phyloP scores from a whole-genome alignment of 345 rosid species.

The Populus pruinosa region DNA sequence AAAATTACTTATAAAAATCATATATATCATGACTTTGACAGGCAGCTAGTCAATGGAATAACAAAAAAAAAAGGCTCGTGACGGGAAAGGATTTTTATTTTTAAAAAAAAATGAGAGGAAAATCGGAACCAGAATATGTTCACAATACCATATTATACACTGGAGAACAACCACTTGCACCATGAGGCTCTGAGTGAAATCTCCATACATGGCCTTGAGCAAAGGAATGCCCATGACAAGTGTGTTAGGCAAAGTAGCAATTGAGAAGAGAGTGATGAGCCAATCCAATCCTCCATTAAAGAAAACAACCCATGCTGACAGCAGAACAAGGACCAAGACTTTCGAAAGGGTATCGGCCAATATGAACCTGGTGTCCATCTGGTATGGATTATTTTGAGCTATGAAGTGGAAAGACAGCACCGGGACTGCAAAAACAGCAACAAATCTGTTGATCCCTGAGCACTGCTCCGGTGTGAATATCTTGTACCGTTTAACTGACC shows the following conservation, averaged over 20 bases:
- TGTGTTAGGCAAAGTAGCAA: slow-evolving; percentile 50
- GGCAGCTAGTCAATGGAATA: not conserved
- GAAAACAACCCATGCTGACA: slow-evolving; percentile 27
- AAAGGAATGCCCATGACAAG: slow-evolving; percentile 62
- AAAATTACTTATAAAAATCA: too few species aligned
- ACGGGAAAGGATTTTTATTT: too few species aligned
- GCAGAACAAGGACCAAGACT: slow-evolving; percentile 28
- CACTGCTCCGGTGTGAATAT: slow-evolving; percentile 49
- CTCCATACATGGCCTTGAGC: slow-evolving; percentile 52
- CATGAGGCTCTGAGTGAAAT: slow-evolving; percentile 48
- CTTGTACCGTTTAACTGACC: slow-evolving; percentile 55
- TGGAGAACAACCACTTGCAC: slow-evolving; percentile 54
- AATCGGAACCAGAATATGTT: not conserved
- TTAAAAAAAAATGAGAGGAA: not conserved
- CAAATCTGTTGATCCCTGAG: slow-evolving; percentile 51
- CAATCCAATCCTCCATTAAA: slow-evolving; percentile 40
- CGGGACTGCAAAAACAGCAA: slow-evolving; percentile 50
- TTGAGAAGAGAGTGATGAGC: slow-evolving; percentile 51
- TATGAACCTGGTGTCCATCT: slow-evolving; percentile 48
- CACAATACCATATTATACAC: slow-evolving; percentile 42
- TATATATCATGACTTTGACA: not conserved
- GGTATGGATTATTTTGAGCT: slow-evolving; percentile 44
- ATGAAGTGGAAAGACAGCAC: slow-evolving; percentile 52
- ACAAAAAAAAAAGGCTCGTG: not conserved
- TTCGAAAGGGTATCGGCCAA: slow-evolving; percentile 46